Conservation (phyloP, 2,329 filamentous ascomycete species). For the Cladosporium sp. region DNA sequence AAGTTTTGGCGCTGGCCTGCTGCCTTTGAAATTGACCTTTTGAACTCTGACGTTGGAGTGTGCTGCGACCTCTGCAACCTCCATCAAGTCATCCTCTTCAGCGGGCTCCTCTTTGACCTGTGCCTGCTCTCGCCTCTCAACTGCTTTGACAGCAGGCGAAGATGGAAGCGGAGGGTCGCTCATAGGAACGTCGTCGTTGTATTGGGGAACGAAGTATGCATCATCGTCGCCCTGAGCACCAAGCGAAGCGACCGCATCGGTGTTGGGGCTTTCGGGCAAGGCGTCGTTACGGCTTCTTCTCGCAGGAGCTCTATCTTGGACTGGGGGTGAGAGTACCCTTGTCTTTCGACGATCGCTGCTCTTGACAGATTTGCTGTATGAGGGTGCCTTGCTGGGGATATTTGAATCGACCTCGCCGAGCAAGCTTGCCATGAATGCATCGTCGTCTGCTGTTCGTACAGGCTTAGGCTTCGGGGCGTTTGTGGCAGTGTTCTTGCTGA, state of each 20-base stretch:
- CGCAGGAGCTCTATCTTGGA: slow-evolving; percentile 50
- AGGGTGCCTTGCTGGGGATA: slow-evolving; percentile 56
- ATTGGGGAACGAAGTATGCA: slow-evolving; percentile 51
- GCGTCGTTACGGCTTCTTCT: slow-evolving; percentile 3
- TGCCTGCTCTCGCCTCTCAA: slow-evolving; percentile 53
- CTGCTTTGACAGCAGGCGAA: slow-evolving; percentile 62
- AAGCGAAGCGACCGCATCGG: slow-evolving; percentile 13
- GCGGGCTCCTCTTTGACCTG: slow-evolving; percentile 66
- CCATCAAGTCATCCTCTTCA: slow-evolving; percentile 81
- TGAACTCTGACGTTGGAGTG: slow-evolving; percentile 61
- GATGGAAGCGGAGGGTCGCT: slow-evolving; percentile 71
- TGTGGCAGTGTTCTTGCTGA: slow-evolving; percentile 69
- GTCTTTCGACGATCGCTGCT: slow-evolving; percentile 75
- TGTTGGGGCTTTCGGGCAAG: slow-evolving; percentile 22
- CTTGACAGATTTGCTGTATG: slow-evolving; percentile 64
- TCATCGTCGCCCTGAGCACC: slow-evolving; percentile 45
- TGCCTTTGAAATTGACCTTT: slow-evolving; percentile 83
- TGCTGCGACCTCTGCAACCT: slow-evolving; percentile 75
- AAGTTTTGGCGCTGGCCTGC: slow-evolving; percentile 71
- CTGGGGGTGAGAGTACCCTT: slow-evolving; percentile 74
- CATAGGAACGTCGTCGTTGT: slow-evolving; percentile 76
- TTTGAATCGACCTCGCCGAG: slow-evolving; percentile 87
- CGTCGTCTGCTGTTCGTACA: slow-evolving; percentile 66
- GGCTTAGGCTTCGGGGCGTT: slow-evolving; percentile 73
- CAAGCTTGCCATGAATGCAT: slow-evolving; percentile 80